These are phyloP conservation scores for Aspergillus caelatus DNA, from an alignment of 2,329 filamentous ascomycete genomes.

Conservation along the genomic window DNA sequence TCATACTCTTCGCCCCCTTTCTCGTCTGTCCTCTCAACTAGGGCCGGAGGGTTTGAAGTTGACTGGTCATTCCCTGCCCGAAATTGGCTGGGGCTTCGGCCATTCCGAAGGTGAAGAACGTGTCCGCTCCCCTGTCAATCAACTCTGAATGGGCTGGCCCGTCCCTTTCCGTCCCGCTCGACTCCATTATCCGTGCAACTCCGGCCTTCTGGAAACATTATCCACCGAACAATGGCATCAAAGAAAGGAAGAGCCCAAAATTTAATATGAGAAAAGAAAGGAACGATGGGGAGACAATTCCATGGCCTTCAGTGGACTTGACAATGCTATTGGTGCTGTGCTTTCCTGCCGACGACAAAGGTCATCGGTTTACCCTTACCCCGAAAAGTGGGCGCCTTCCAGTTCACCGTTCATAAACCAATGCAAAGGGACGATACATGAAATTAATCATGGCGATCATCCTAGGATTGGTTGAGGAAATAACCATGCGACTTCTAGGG, in stretches of 20 bases:
- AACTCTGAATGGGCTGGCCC: conserved; percentile 29
- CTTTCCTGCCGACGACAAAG: background rate
- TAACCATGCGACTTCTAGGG: conserved; percentile 27
- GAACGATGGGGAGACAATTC: background rate
- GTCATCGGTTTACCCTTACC: conserved; percentile 5
- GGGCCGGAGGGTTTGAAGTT: conserved; percentile 4
- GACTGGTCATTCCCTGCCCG: conserved; percentile 11
- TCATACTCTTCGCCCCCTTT: conserved; percentile 2
- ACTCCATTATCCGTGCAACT: conserved; percentile 19
- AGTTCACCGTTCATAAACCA: conserved; percentile 7
- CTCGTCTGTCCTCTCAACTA: background rate
- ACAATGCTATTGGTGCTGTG: background rate
- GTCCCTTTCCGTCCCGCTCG: conserved; percentile 42
- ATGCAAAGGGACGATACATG: conserved; percentile 10
- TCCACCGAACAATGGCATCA: background rate
- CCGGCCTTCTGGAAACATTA: conserved; percentile 6
- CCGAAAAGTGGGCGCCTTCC: conserved; percentile 5
- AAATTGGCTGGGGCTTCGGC: conserved; percentile 9
- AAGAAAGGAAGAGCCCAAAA: background rate
- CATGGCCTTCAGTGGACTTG: background rate
- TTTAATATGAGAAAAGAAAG: conserved; percentile 7
- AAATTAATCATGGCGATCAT: conserved; percentile 31
- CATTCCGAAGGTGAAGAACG: conserved; percentile 15
- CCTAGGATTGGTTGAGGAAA: conserved; percentile 20
- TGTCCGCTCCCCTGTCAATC: conserved; percentile 17